Conservation (phyloP, 441 rosid genomes). For the Metrosideros polymorpha region DNA sequence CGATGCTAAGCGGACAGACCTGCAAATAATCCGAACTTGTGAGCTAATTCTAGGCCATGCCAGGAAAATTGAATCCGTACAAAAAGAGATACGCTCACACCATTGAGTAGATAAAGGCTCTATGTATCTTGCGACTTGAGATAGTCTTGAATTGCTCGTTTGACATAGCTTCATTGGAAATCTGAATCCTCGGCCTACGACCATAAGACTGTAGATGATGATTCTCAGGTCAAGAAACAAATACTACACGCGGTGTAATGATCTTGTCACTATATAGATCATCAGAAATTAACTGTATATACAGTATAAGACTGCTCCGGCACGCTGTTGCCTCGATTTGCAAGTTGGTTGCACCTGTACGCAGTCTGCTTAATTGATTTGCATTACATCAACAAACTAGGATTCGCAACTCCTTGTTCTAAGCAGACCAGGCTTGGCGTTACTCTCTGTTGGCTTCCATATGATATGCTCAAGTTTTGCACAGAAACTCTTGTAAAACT, state of each 20-base stretch:
- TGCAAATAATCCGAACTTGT: not conserved
- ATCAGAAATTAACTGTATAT: not conserved
- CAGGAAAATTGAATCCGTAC: not conserved
- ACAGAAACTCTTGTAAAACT: conserved; percentile 87
- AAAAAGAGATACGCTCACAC: not conserved
- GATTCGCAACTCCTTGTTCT: not conserved
- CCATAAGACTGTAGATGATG: not conserved
- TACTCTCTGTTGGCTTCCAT: conserved; percentile 56
- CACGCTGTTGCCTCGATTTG: not conserved
- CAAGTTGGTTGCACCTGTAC: not conserved
- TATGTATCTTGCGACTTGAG: not conserved
- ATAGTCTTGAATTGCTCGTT: not conserved
- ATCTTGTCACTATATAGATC: not conserved
- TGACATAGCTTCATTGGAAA: not conserved
- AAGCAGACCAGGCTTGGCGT: conserved; percentile 23
- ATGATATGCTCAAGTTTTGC: conserved; percentile 65
- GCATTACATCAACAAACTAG: not conserved
- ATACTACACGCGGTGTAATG: not conserved
- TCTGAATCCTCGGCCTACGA: not conserved
- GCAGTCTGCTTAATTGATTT: not conserved
- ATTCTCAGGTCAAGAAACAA: not conserved
- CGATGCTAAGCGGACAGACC: not conserved
- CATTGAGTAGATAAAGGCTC: not conserved
- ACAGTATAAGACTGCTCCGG: not conserved
- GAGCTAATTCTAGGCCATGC: not conserved